Evolutionary conservation across 768 basidiomycete genomes (phyloP).

Genomic region (Saitozyma sp.): DNA sequence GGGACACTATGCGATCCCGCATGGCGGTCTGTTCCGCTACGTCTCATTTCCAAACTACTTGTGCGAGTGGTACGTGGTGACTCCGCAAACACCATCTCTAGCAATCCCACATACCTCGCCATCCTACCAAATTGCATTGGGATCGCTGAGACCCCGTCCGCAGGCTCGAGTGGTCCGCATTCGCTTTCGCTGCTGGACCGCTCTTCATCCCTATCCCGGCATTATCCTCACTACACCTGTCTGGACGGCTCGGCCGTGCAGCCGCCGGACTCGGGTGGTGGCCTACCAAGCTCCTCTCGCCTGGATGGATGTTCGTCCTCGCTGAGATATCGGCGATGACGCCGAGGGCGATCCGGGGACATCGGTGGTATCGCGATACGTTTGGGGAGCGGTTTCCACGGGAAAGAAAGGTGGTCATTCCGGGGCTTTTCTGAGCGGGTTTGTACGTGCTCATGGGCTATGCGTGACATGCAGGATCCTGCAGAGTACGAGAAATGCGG

Average conservation of each 20-base stretch:
- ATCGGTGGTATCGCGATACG: constrained; percentile 76
- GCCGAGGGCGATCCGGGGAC: constrained; percentile 71
- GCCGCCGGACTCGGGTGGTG: constrained; percentile 2
- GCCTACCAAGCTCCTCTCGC: constrained; percentile 55
- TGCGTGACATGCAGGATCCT: too few relatives aligned
- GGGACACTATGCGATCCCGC: constrained; percentile 58
- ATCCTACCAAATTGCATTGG: too few relatives aligned
- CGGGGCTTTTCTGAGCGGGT: constrained; percentile 62
- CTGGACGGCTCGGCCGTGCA: not conserved
- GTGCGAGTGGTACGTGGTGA: constrained; percentile 67
- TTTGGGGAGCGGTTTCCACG: constrained; percentile 75
- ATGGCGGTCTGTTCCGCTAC: constrained; percentile 71
- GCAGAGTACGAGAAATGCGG: too few relatives aligned
- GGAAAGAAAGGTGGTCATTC: constrained; percentile 74
- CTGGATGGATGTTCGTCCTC: constrained; percentile 78
- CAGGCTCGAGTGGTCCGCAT: constrained; percentile 83
- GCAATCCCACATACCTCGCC: too few relatives aligned
- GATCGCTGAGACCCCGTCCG: too few relatives aligned
- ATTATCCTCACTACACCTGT: not conserved
- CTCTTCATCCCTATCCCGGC: constrained; percentile 17
- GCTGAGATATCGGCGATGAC: constrained; percentile 75
- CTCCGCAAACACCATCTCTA: too few relatives aligned
- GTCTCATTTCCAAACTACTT: constrained; percentile 92
- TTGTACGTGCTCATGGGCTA: not conserved
- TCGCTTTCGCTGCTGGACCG: constrained; percentile 66